A percentile compares a stretch with the other conserved stretches of the same genome.
phyloP scores from a whole-genome alignment of 2,329 filamentous ascomycete species.

The Fusarium succisae region DNA sequence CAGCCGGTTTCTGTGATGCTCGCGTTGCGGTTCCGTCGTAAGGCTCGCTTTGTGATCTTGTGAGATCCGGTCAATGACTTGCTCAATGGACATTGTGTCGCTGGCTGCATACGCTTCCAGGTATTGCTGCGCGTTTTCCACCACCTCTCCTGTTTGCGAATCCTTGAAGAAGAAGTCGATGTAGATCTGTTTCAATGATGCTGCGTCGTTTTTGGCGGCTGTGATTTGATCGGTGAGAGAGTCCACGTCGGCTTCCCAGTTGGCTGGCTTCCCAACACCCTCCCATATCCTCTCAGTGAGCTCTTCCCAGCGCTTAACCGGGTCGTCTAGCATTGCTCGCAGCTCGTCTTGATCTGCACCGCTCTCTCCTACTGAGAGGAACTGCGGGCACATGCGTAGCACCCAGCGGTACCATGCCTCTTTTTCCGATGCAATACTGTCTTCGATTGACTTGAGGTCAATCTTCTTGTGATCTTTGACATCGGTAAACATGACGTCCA shows the following conservation, averaged over 20 bases:
- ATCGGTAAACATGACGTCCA: constrained; percentile 60
- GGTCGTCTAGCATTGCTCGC: constrained; percentile 49
- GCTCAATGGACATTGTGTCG: constrained; percentile 44
- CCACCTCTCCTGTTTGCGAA: constrained; percentile 44
- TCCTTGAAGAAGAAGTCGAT: constrained; percentile 55
- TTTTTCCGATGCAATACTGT: constrained; percentile 61
- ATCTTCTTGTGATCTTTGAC: constrained; percentile 54
- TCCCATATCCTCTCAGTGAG: constrained; percentile 50
- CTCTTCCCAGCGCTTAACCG: constrained; percentile 49
- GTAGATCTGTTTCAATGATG: constrained; percentile 52
- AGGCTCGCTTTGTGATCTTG: constrained; percentile 45
- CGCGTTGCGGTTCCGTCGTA: constrained; percentile 49
- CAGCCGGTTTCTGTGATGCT: constrained; percentile 51
- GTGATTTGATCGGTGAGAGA: constrained; percentile 47
- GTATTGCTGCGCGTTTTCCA: constrained; percentile 51
- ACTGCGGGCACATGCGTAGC: constrained; percentile 51
- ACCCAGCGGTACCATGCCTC: constrained; percentile 62
- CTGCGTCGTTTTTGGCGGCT: constrained; percentile 43
- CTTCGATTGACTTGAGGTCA: constrained; percentile 58
- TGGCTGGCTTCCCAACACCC: constrained; percentile 47
- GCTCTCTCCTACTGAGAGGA: constrained; percentile 47
- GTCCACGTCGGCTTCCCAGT: constrained; percentile 48
- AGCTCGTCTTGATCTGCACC: constrained; percentile 46
- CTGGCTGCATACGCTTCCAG: constrained; percentile 49
- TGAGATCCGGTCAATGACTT: constrained; percentile 48